Percentiles rank a stretch among this genome's conserved stretches.
Evolutionary conservation across 2,329 filamentous ascomycete species (phyloP).

Genomic region (Colletotrichum sp.): DNA sequence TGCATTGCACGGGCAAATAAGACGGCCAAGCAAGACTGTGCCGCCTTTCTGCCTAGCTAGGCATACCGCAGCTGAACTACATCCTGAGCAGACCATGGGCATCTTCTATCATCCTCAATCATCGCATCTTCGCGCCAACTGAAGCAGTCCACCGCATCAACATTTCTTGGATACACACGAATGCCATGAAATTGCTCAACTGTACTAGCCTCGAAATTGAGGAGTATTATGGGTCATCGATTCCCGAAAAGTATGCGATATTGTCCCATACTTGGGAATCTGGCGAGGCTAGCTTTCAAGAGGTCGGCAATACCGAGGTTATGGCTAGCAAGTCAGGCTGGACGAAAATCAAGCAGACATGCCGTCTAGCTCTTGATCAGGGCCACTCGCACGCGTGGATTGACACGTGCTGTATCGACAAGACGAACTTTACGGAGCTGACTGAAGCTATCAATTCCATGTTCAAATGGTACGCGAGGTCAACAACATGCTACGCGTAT

Average conservation of each 20-base stretch:
- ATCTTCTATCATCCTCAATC: not conserved
- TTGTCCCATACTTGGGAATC: not conserved
- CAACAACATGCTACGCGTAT: not conserved
- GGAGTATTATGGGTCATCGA: not conserved
- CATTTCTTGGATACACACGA: rapidly evolving
- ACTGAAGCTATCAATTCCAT: not conserved
- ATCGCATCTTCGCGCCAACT: not conserved
- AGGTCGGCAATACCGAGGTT: not conserved
- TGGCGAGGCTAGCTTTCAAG: not conserved
- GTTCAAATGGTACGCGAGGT: not conserved
- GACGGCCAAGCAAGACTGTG: no score
- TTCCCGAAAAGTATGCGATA: not conserved
- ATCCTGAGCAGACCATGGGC: not conserved
- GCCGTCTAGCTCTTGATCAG: not conserved
- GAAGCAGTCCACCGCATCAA: not conserved
- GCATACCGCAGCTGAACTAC: not conserved
- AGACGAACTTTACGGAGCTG: not conserved
- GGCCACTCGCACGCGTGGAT: not conserved
- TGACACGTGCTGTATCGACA: not conserved
- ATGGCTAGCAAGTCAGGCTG: not conserved
- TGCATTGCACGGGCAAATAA: no score
- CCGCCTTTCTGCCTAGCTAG: not conserved
- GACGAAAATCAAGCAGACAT: not conserved
- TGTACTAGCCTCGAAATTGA: not conserved
- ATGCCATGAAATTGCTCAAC: not conserved